phyloP scores from a whole-genome alignment of 768 basidiomycete genomes.

The Saitozyma sp. region DNA sequence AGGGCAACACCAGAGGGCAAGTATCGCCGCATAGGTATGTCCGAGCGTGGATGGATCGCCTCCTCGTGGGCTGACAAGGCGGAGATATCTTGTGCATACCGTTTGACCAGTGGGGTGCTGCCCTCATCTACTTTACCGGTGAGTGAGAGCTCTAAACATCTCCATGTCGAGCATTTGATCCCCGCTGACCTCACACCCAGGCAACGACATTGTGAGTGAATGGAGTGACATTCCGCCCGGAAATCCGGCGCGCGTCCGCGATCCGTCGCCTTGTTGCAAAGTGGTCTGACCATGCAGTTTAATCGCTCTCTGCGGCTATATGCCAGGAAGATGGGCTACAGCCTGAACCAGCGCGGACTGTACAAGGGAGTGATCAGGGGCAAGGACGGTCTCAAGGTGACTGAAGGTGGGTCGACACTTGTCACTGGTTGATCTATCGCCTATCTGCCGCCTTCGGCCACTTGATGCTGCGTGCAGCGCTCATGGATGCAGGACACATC shows the following conservation, averaged over 20 bases:
- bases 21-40: constrained; percentile 66
- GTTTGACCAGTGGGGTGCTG: constrained; percentile 74
- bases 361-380: constrained; percentile 72
- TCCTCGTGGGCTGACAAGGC: not conserved
- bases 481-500: constrained; percentile 58
- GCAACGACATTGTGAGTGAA: constrained; percentile 78
- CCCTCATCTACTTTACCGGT: constrained; percentile 88
- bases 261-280: too few relatives aligned
- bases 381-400: constrained; percentile 63
- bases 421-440: constrained; percentile 5
- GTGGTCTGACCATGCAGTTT: constrained; percentile 60
- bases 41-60: not conserved
- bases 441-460: too few relatives aligned
- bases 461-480: too few relatives aligned
- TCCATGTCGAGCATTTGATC: constrained; percentile 49
- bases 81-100: constrained; percentile 79
- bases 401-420: constrained; percentile 60
- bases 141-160: constrained; percentile 33
- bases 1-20: constrained; percentile 54
- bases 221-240: not conserved
- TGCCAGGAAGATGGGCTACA: constrained; percentile 76
- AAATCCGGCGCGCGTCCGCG: too few relatives aligned
- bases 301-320: constrained; percentile 85
- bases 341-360: constrained; percentile 83
- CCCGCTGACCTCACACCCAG: constrained; percentile 42